A percentile compares a stretch with the other conserved stretches of the same genome.
Conservation (phyloP, 2,329 filamentous ascomycete genomes). For the Arthroderma uncinatum region DNA sequence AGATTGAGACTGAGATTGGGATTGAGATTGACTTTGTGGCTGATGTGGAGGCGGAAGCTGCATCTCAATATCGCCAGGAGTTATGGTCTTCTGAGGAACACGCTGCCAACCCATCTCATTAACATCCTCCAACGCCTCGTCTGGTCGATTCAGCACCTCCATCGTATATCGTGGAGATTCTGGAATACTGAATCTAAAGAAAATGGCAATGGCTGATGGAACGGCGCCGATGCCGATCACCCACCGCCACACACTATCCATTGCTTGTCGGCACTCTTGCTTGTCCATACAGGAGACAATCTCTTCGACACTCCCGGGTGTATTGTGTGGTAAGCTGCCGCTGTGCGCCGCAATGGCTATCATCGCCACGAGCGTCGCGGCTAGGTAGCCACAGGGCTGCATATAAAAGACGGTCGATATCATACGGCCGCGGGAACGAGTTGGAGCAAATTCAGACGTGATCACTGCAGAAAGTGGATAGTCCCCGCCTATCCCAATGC, state of each 20-base stretch:
- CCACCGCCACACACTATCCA: constrained; percentile 57
- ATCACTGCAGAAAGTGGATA: constrained; percentile 1
- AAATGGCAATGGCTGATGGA: constrained; percentile 51
- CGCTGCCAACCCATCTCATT: constrained; percentile 4
- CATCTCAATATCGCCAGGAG: constrained; percentile 2
- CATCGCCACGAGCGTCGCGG: constrained; percentile 54
- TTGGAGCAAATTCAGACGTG: constrained; percentile 1
- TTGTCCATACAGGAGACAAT: constrained; percentile 2
- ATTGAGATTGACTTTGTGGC: neutral
- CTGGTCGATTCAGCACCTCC: constrained; percentile 38
- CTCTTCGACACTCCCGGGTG: neutral
- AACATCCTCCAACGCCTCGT: constrained; percentile 15
- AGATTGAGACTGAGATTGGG: neutral
- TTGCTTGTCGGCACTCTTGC: constrained; percentile 11
- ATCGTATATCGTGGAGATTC: constrained; percentile 56
- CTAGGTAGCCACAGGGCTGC: constrained; percentile 73
- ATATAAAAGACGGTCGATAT: constrained; percentile 65
- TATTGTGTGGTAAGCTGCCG: neutral
- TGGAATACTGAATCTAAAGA: constrained; percentile 56
- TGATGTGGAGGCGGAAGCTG: neutral
- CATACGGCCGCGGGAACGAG: neutral
- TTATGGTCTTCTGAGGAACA: constrained; percentile 1
- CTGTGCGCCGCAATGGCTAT: neutral
- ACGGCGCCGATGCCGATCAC: constrained; percentile 55
- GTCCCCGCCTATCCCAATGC: constrained; percentile 7